Percentiles rank a stretch among this genome's conserved stretches.
These are phyloP conservation scores for Keqinozyma sinolaborantium DNA, from an alignment of 1,139 yeast genomes.

Conservation along the genomic window DNA sequence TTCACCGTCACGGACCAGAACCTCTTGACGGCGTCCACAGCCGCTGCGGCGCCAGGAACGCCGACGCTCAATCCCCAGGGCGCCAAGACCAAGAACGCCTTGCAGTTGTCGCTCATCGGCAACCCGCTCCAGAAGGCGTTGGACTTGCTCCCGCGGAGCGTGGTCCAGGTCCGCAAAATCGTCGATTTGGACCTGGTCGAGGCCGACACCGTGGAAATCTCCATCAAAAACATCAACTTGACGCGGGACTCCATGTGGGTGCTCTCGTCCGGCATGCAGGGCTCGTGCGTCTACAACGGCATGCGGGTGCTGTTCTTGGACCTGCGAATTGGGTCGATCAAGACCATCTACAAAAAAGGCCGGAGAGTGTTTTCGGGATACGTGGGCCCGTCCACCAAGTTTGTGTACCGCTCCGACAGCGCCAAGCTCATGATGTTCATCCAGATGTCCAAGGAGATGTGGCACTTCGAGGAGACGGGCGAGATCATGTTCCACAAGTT, in stretches of 20 bases:
- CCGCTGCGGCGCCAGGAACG: slow-evolving; percentile 1
- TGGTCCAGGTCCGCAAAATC: slow-evolving; percentile 50
- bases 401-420: slow-evolving; percentile 87
- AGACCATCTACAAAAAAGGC: slow-evolving; percentile 70
- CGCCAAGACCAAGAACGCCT: slow-evolving; percentile 13
- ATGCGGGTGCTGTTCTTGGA: slow-evolving; percentile 66
- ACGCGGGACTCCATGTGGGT: slow-evolving; percentile 96
- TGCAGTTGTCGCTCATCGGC: slow-evolving; percentile 55
- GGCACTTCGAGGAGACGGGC: slow-evolving; percentile 97
- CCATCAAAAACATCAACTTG: slow-evolving; percentile 74
- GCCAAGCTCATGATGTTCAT: slow-evolving; percentile 80
- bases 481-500: slow-evolving; percentile 91
- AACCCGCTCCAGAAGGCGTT: slow-evolving; percentile 60
- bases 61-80: slow-evolving; percentile 3
- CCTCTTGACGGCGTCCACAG: slow-evolving; percentile 1
- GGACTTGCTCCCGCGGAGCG: slow-evolving; percentile 65
- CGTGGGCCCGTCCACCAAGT: slow-evolving; percentile 69
- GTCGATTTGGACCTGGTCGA: slow-evolving; percentile 42
- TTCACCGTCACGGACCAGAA: slow-evolving; percentile 8
- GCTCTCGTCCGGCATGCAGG: slow-evolving; percentile 58
- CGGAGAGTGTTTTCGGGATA: slow-evolving; percentile 59
- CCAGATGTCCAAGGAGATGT: slow-evolving; percentile 93
- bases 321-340: slow-evolving; percentile 56
- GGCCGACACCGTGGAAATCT: slow-evolving; percentile 80
- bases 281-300: slow-evolving; percentile 62